Evolutionary conservation across 768 basidiomycete species (phyloP), one percentile per base, ranked within the genome.

Genomic region (Mycena alexandri): DNA sequence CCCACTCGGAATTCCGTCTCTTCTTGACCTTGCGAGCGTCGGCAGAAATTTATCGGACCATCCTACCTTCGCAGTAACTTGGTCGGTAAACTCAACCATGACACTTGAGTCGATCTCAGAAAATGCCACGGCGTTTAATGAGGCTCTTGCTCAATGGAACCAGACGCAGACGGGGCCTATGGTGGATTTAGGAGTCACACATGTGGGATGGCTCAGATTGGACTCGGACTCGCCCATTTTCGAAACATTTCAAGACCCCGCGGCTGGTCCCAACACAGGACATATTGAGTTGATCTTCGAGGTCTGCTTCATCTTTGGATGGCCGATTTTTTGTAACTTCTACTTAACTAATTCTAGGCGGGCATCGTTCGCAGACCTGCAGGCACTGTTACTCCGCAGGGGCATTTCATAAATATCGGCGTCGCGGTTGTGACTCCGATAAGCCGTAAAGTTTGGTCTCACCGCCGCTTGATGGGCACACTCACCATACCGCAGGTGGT

Each of bases 331-430:
- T 43, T 52, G 33, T n/a, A 10, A 12, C 33, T 34, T 36, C 29
- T 11, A 42, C 38, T 13, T 24, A 42, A 22, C 41, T 17, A 24
- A 22, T 6, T 41, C 29, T 10, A 46, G 56, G 43, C 55, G 7
- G 55, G 55, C 1, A 29, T 57, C 25, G 25, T 13, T 5, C 55
- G 24, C 55, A 43, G 42, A 14, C 19, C 43, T 29, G 42, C 19
- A 2, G 5, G 25, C 6, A 38, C 38, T 3, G 38, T 38, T 10
- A 57, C 42, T 1, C 55, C 56, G 13, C 43, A 34, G 19, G 56
- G 56, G 5, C 43, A 57, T 16, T 57, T 57, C n/a, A 33, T 57
- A 42, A 46, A 46, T 46, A 46, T 46, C 13, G 56, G 25, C 4
- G 9, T 12, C 11, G 56, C 29, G 7, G 21, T 46, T 5, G 56